Evolutionary conservation across 306 rosid genomes (phyloP), one percentile per base, ranked within the genome.

Genomic region (Parietaria judaica): DNA sequence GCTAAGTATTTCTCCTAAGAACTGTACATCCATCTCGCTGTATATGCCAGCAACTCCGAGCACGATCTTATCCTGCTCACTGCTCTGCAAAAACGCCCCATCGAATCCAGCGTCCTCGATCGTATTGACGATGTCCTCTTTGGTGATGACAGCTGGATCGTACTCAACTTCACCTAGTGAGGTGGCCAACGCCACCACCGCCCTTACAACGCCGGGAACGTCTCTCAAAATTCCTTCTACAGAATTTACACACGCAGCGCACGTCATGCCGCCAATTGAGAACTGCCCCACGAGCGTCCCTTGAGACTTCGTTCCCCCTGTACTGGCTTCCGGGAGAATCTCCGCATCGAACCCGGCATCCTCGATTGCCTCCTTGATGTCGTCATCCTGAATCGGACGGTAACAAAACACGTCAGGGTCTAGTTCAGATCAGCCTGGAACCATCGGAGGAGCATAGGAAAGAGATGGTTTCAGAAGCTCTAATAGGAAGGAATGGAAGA

Each of bases 301-400:
- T 46, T 79, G 76, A 12, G 77, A 78, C 68, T 75, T 73, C 74
- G 72, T 72, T 73, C 86, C 95, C 45, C 43, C 50, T 46, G 81
- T 70, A 75, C 61, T 70, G 58, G 96, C 63, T 64, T 92, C 99
- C 10, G 90, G 85, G 70, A 92, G 75, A 68, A 92, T 77, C 66
- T 92, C 96, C 16, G 96, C 99, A 23, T 88, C 99, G 70, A 92
- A 92, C 70, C 96, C 99, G 7, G 96, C 99, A 72, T 92, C 99
- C 81, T 92, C 99, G 67, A 92, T 84, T 63, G 95, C 90, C 72
- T 80, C 75, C 81, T 75, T 88, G 59, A 92, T 76, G 67, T 92
- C 95, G 67, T 82, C 90, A 10, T 86, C 94, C 99, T 92, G 77
- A 64, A 47, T 69, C 64, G 48, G 60, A 70, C 54, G 70, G 62